Evolutionary conservation across 306 rosid genomes (phyloP), one percentile per base, ranked within the genome.

Genomic region (Citrullus colocynthis): DNA sequence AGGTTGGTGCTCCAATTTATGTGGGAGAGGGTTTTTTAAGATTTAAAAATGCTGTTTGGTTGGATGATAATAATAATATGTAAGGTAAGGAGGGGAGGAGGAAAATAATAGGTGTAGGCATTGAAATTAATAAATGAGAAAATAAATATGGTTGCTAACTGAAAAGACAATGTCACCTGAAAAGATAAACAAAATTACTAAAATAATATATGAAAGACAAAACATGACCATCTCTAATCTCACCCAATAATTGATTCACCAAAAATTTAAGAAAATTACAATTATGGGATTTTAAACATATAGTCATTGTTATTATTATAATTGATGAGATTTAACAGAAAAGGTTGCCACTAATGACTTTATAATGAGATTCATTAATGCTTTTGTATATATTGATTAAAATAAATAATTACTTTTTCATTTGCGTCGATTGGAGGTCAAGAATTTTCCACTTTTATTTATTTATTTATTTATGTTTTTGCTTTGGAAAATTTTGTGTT

Each of bases 401-500:
- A 39, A 32, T 20, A 65, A 64, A 65, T 74, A 76, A 36, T 76
- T 39, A 57, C 67, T n/a, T 18, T 70, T 66, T 83, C 17, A 15
- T 80, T 93, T 88, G 96, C 95, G 85, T 91, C 85, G 66, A 80
- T 88, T 78, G 84, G 84, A 91, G 85, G 94, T 54, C 79, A 91
- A 85, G 96, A 86, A 93, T 90, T 89, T 80, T 84, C 37, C 83
- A 78, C 81, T 80, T 86, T 80, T 73, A 41, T 32, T 51, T 52
- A 28, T 30, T 18, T 44, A 41, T 32, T 51, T 52, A 28, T 30
- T 18, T 44, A 24, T 24, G 32, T 11, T 12, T 39, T 37, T 13
- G 0, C 18, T 20, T 41, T 15, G 11, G 32, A 11, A 14, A 51
- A 66, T 10, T 44, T 12, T 70, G n/a, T 44, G 5, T 44, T 7